Base-by-base conservation (phyloP, 306 rosid species). In the Ammopiptanthus mongolicus region DNA sequence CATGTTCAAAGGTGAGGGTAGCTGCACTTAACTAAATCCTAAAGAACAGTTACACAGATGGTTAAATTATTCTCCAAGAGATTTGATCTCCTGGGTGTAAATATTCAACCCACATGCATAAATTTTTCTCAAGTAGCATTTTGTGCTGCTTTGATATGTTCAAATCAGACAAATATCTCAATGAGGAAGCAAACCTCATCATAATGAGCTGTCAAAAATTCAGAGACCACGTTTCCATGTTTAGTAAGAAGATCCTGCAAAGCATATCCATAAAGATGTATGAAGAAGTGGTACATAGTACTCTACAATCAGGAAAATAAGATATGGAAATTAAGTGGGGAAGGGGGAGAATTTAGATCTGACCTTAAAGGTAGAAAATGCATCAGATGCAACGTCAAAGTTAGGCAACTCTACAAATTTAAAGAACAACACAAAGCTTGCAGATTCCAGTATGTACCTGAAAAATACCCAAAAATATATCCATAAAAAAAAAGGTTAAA, bases 301-400 rank as follows among this genome's bases (percentile, higher is more conserved):
- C 37, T 46, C 78, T 76, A 42, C 34, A 80, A 78, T 37, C 69
- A 63, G 55, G 31, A 81, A 55, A 55, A 51, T 33, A 77, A 69
- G 37, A 33, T 23, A 28, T 21, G 50, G 50, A 37, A 41, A 5
- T n/a, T 15, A 55, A 71, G 53, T 9, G 14, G 51, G 68, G 75
- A 47, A 8, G 9, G 19, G 28, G 68, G 52, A 39, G 25, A 53
- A 60, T 22, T 71, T 47, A 63, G 71, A 62, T 79, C 87, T 68
- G 42, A 92, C 99, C 99, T 95, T 92, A 74, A 95, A 95, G 41
- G 99, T 95, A 65, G 96, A 90, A 86, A 92, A 95, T 14, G 99
- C 99, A 81, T 95, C 97, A 46, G 97, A 90, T 64, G 99, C 93
- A 76, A 89, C 92, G 78, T 95, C 99, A 76, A 95, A 92, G 86